Conservation (phyloP, 352 stramenopile species). For the Phytophthora foliorum region DNA sequence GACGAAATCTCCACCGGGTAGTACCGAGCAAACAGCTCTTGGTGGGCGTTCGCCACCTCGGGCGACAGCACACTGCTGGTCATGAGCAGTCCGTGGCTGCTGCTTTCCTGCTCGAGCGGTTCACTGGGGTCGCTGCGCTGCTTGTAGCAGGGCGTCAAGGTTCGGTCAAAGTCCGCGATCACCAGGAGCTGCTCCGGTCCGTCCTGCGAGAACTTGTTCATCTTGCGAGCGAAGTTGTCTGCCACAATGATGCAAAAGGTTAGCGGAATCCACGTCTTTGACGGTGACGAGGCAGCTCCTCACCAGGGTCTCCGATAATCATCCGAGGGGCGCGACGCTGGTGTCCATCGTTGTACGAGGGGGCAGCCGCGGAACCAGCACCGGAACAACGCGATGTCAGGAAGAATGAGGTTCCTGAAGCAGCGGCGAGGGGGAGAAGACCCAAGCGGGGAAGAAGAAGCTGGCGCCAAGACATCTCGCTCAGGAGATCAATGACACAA, state of each 20-base stretch:
- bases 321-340: slow-evolving; percentile 34
- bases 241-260: not conserved
- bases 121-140: slow-evolving; percentile 6
- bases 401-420: slow-evolving; percentile 12
- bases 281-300: not conserved
- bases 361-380: not conserved
- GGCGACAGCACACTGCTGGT: slow-evolving; percentile 28
- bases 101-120: slow-evolving; percentile 30
- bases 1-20: slow-evolving; percentile 78
- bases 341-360: slow-evolving; percentile 28
- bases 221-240: slow-evolving; percentile 80
- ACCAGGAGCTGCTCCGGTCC: slow-evolving; percentile 68
- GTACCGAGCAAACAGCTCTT: slow-evolving; percentile 68
- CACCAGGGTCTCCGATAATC: slow-evolving; percentile 33
- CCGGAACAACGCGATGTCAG: slow-evolving; percentile 11
- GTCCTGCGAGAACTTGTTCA: slow-evolving; percentile 74
- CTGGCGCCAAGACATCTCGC: slow-evolving; percentile 30
- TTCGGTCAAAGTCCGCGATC: slow-evolving; percentile 84
- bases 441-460: slow-evolving; percentile 2
- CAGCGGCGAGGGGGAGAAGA: slow-evolving; percentile 3
- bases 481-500: not conserved
- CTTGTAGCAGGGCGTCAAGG: slow-evolving; percentile 66
- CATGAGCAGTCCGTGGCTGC: slow-evolving; percentile 41
- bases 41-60: slow-evolving; percentile 30
- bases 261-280: not conserved